A percentile compares a stretch with the other conserved stretches of the same genome.
Evolutionary conservation across 306 rosid genomes (phyloP).

Genomic region (Casuarina cunninghamiana): DNA sequence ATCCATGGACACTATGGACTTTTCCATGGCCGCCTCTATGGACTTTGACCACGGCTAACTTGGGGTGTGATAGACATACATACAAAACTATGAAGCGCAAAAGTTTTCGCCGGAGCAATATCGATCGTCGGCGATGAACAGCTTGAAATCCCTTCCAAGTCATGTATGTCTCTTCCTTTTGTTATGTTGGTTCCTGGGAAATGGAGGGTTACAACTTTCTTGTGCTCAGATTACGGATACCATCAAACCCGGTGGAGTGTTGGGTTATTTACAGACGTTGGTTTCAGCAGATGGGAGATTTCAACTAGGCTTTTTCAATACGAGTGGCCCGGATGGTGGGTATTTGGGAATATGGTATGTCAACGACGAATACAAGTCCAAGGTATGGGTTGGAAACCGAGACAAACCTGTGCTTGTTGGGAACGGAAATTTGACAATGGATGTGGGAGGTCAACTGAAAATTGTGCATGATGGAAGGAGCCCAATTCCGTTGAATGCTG

Average conservation of each 20-base stretch:
- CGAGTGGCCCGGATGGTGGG: not conserved
- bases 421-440: not conserved
- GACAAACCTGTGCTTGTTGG: not conserved
- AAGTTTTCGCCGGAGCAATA: not conserved
- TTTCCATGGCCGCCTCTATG: too few species aligned
- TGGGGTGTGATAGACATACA: too few species aligned
- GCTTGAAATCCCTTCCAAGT: not conserved
- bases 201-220: not conserved
- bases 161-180: not conserved
- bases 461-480: slow-evolving; percentile 1
- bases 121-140: not conserved
- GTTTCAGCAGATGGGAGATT: not conserved
- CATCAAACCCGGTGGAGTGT: not conserved
- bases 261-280: not conserved
- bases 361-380: not conserved
- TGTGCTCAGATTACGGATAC: not conserved
- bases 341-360: not conserved
- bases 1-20: too few species aligned
- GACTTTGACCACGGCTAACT: too few species aligned
- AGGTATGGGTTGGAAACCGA: slow-evolving; percentile 12
- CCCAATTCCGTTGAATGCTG: not conserved
- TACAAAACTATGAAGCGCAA: not conserved
- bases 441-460: not conserved
- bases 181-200: not conserved
- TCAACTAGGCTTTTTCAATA: not conserved